Percentiles rank a stretch among this genome's conserved stretches.
These are phyloP conservation scores for Botryotinia convoluta DNA, from an alignment of 2,329 filamentous ascomycete species.

Conservation along the genomic window DNA sequence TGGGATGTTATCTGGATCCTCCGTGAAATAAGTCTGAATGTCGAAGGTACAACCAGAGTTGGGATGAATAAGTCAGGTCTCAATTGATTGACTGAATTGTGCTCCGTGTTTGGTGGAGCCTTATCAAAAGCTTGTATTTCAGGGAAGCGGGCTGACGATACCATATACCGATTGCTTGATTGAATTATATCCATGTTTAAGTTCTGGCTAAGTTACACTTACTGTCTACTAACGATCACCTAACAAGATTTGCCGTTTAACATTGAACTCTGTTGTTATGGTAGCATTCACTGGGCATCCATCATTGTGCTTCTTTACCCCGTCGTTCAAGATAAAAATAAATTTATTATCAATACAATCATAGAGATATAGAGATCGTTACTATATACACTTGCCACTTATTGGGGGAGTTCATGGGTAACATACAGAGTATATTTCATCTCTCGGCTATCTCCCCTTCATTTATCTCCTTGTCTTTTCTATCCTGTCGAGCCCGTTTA, in stretches of 20 bases:
- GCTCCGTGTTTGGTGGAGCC: background rate
- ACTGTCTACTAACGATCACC: background rate
- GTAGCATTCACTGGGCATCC: background rate
- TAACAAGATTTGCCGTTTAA: background rate
- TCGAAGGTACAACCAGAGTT: background rate
- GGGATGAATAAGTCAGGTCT: slow-evolving; percentile 6
- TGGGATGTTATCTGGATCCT: background rate
- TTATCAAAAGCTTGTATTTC: background rate
- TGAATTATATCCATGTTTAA: background rate
- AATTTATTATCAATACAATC: background rate
- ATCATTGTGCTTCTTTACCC: background rate
- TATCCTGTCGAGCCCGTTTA: background rate
- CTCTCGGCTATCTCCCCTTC: slow-evolving; percentile 11
- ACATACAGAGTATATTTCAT: background rate
- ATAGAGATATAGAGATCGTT: background rate
- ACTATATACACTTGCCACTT: background rate
- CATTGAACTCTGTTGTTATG: too few relatives aligned
- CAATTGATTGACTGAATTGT: background rate
- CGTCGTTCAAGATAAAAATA: background rate
- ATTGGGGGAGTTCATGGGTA: background rate
- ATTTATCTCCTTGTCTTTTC: background rate
- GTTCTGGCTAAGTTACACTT: background rate
- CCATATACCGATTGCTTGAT: slow-evolving; percentile 3
- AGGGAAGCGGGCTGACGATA: background rate
- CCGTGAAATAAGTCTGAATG: background rate